Evolutionary conservation across 2,329 filamentous ascomycete genomes (phyloP).

Genomic region (Xylaria sp.): DNA sequence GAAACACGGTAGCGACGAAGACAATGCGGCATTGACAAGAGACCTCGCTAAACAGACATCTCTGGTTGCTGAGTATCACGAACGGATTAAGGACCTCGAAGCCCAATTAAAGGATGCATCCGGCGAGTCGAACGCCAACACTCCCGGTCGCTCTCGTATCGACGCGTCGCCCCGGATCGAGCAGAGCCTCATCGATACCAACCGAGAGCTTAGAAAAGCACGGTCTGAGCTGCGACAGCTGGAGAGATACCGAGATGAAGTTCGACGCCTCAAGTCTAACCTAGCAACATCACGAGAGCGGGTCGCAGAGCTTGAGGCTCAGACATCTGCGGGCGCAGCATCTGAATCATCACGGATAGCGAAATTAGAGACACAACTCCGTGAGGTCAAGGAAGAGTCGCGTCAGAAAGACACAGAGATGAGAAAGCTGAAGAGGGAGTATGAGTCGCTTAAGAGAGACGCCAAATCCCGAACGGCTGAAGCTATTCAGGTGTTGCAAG

Average conservation of each 20-base stretch:
- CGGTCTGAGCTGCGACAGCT: constrained; percentile 50
- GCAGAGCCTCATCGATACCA: constrained; percentile 47
- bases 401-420: constrained; percentile 46
- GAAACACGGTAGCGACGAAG: constrained; percentile 37
- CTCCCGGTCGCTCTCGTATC: constrained; percentile 34
- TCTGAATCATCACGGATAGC: constrained; percentile 32
- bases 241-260: constrained; percentile 46
- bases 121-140: constrained; percentile 32
- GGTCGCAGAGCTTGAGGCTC: constrained; percentile 35
- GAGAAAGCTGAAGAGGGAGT: constrained; percentile 46
- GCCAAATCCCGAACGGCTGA: constrained; percentile 51
- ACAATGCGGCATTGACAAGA: constrained; percentile 45
- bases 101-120: constrained; percentile 41
- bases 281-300: constrained; percentile 45
- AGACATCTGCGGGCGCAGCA: constrained; percentile 30
- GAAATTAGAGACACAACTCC: constrained; percentile 40
- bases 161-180: constrained; percentile 46
- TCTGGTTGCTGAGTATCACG: constrained; percentile 52
- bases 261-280: constrained; percentile 47
- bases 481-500: constrained; percentile 49
- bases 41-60: constrained; percentile 55
- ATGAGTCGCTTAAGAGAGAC: constrained; percentile 49
- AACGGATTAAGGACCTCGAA: constrained; percentile 55
- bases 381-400: constrained; percentile 40
- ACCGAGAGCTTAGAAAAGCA: constrained; percentile 50